Evolutionary conservation across 2,329 filamentous ascomycete species (phyloP).

Genomic region (Penicillium paneum): DNA sequence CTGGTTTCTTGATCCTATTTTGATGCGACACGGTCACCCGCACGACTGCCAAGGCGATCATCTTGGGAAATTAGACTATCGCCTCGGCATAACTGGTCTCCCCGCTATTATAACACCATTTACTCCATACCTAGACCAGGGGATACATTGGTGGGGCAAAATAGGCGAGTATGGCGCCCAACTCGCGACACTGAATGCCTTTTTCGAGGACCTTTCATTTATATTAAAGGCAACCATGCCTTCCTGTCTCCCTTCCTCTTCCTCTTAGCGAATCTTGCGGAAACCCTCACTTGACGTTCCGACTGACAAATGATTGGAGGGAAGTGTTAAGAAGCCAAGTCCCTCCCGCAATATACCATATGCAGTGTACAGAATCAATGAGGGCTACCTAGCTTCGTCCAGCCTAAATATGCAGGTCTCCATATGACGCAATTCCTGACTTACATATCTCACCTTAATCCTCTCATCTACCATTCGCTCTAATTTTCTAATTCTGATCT

Average conservation of each 20-base stretch:
- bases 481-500: background rate
- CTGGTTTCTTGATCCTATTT: background rate
- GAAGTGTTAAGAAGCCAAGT: background rate
- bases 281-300: background rate
- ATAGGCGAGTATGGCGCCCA: background rate
- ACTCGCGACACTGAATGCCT: background rate
- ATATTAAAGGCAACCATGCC: too few species aligned
- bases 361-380: background rate
- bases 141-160: too few species aligned
- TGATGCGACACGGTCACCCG: background rate
- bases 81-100: background rate
- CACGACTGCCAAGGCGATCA: slow-evolving; percentile 10
- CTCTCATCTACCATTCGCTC: too few species aligned
- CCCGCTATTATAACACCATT: background rate
- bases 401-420: background rate
- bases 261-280: too few species aligned
- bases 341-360: background rate
- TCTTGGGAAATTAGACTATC: background rate
- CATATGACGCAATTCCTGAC: background rate
- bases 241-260: too few species aligned
- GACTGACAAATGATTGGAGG: background rate
- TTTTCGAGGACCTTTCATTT: too few species aligned
- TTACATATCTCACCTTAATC: background rate
- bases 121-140: background rate
- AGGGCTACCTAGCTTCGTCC: background rate